phyloP scores from a whole-genome alignment of 2,329 filamentous ascomycete species.

The Sporothrix luriei region DNA sequence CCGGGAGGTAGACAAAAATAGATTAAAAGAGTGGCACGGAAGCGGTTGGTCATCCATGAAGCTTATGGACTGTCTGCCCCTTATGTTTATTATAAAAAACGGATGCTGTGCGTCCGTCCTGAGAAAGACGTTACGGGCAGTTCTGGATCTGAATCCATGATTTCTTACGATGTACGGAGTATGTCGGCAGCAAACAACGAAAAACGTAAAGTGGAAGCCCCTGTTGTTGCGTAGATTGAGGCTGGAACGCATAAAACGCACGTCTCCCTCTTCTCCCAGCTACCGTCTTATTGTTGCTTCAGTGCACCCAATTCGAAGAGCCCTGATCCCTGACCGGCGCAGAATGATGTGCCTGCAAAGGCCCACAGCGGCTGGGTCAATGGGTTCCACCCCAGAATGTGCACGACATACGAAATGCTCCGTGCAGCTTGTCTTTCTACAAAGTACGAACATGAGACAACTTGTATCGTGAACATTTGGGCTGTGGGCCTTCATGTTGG shows the following conservation, averaged over 20 bases:
- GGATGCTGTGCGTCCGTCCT: conserved; percentile 2
- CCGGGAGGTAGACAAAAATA: conserved; percentile 6
- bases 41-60: neutral
- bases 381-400: conserved; percentile 6
- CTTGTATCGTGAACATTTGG: neutral
- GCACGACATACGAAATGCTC: neutral
- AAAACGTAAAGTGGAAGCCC: no score
- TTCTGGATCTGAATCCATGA: no score
- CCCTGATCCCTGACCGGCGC: conserved; percentile 22
- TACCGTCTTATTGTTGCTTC: neutral
- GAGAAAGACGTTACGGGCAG: neutral
- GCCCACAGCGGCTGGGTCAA: conserved; percentile 9
- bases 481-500: neutral
- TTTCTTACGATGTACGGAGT: no score
- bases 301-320: neutral
- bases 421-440: neutral
- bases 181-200: no score
- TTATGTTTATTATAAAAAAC: neutral
- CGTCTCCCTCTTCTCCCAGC: conserved; percentile 9
- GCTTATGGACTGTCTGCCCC: neutral
- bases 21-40: neutral
- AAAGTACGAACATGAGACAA: neutral
- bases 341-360: conserved; percentile 5
- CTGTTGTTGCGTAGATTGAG: neutral
- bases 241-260: conserved; percentile 17